Conservation (phyloP, 441 rosid genomes). For the Metrosideros polymorpha region DNA sequence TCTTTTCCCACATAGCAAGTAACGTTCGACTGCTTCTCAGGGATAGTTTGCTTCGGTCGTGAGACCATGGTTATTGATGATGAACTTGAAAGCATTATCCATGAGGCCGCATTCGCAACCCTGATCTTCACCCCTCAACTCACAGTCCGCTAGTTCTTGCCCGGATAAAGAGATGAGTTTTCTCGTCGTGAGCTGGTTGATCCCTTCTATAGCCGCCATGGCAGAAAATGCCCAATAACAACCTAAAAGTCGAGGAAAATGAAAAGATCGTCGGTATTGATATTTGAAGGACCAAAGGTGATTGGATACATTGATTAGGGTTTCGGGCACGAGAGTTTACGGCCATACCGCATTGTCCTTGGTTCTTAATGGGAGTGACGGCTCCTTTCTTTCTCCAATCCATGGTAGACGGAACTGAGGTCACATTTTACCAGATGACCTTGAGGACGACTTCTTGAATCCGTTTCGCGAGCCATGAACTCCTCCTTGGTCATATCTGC, state of each 20-base stretch:
- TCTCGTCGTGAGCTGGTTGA: too few relatives aligned
- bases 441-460: background rate
- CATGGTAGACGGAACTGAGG: background rate
- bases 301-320: background rate
- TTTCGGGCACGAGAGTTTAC: background rate
- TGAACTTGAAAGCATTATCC: background rate
- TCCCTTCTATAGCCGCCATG: too few relatives aligned
- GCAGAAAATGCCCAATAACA: too few relatives aligned
- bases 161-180: too few relatives aligned
- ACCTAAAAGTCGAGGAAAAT: too few relatives aligned
- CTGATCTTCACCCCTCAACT: background rate
- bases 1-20: too few relatives aligned
- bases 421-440: background rate
- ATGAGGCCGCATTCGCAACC: background rate
- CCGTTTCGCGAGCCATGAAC: background rate
- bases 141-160: background rate
- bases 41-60: too few relatives aligned
- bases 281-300: too few relatives aligned
- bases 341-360: background rate
- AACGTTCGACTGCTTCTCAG: too few relatives aligned
- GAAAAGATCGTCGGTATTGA: too few relatives aligned
- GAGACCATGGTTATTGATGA: too few relatives aligned
- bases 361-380: background rate
- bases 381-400: background rate
- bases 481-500: background rate